Conservation (phyloP, 1,284 basidiomycete species). For the Ustilago hordei region DNA sequence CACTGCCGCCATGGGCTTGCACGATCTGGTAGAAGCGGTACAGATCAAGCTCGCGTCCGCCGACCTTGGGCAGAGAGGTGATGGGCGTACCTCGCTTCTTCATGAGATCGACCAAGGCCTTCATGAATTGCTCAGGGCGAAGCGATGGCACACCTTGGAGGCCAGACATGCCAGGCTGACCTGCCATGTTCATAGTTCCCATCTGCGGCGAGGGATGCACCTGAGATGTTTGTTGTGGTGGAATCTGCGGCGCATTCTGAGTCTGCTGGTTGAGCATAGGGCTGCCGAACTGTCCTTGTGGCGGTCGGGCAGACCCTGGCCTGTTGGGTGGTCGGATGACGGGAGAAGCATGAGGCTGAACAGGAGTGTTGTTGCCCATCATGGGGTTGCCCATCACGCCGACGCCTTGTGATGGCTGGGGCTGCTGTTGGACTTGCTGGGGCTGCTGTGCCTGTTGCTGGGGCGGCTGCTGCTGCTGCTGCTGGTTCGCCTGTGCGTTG, state of each 20-base stretch:
- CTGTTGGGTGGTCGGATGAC: conserved; percentile 44
- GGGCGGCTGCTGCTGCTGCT: conserved; percentile 17
- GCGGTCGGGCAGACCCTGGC: conserved; percentile 43
- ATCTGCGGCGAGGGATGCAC: conserved; percentile 48
- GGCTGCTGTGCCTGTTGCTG: conserved; percentile 15
- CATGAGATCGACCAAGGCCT: conserved; percentile 62
- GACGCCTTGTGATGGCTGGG: conserved; percentile 29
- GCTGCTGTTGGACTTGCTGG: conserved; percentile 34
- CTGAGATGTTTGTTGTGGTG: conserved; percentile 35
- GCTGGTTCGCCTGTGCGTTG: not conserved
- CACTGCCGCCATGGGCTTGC: conserved; percentile 62
- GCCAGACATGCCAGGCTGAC: conserved; percentile 36
- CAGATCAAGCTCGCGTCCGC: conserved; percentile 59
- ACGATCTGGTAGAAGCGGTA: conserved; percentile 64
- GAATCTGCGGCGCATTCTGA: conserved; percentile 28
- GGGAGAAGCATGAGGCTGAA: conserved; percentile 41
- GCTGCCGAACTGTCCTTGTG: conserved; percentile 46
- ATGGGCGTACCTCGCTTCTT: conserved; percentile 60
- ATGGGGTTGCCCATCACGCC: conserved; percentile 26
- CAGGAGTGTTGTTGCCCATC: conserved; percentile 18
- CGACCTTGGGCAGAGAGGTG: conserved; percentile 53
- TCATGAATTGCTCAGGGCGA: conserved; percentile 63
- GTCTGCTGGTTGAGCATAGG: conserved; percentile 48
- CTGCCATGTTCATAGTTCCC: conserved; percentile 30
- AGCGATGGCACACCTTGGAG: conserved; percentile 46